These are phyloP conservation scores for Rhizopus arrhizus DNA, from an alignment of 371 early-diverging fungal species.

Conservation along the genomic window DNA sequence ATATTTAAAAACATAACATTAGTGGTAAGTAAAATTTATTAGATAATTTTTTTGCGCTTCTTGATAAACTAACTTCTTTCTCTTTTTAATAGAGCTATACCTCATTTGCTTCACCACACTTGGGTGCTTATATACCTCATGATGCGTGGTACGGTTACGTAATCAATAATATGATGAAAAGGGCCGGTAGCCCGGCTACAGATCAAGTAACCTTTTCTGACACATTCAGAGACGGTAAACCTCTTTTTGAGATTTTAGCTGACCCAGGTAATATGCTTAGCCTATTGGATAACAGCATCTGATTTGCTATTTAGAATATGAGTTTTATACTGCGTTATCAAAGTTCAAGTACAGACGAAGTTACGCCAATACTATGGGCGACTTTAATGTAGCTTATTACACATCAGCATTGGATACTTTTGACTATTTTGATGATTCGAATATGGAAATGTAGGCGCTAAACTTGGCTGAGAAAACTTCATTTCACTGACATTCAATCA, in stretches of 20 bases:
- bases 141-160: neutral
- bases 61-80: neutral
- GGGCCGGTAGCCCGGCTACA: neutral
- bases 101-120: slow-evolving; percentile 11
- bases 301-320: neutral
- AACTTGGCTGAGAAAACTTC: neutral
- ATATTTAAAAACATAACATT: slow-evolving; percentile 5
- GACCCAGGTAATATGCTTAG: slow-evolving; percentile 4
- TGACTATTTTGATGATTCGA: slow-evolving; percentile 5
- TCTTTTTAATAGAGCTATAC: slow-evolving; percentile 4
- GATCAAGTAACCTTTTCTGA: slow-evolving; percentile 2
- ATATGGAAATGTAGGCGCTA: slow-evolving; percentile 6
- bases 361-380: slow-evolving; percentile 8
- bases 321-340: slow-evolving; percentile 1
- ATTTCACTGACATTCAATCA: no score
- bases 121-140: slow-evolving; percentile 4
- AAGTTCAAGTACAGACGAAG: slow-evolving; percentile 10
- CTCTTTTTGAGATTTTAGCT: slow-evolving; percentile 1
- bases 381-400: slow-evolving; percentile 6
- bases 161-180: neutral
- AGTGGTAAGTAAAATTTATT: neutral
- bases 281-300: neutral
- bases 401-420: slow-evolving; percentile 3
- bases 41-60: neutral
- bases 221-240: neutral